Conservation (phyloP, 805 yeast species). For the Saturnispora kantuleensis region DNA sequence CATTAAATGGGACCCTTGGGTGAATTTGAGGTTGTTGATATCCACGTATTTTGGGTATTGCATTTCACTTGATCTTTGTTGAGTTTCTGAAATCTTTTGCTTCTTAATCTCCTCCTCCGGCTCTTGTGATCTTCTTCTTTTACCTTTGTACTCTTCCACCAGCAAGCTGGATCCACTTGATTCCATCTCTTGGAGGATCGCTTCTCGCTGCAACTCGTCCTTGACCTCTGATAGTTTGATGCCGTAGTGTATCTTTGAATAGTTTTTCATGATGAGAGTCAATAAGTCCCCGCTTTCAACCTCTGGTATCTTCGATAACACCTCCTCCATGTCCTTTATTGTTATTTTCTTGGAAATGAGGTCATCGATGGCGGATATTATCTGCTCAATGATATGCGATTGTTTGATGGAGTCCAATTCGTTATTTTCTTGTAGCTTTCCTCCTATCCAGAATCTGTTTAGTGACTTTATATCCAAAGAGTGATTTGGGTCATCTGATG, state of each 20-base stretch:
- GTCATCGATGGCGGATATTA: slow-evolving; percentile 33
- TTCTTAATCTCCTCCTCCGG: slow-evolving; percentile 8
- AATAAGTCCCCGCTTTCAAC: slow-evolving; percentile 42
- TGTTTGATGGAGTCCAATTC: slow-evolving; percentile 31
- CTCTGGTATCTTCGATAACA: slow-evolving; percentile 43
- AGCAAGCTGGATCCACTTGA: slow-evolving; percentile 32
- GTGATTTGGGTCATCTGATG: slow-evolving; percentile 10
- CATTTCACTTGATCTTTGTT: background rate
- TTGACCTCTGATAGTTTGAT: slow-evolving; percentile 16
- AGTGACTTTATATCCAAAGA: slow-evolving; percentile 15
- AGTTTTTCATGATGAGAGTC: slow-evolving; percentile 38
- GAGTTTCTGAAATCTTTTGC: slow-evolving; percentile 4
- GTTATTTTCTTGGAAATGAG: slow-evolving; percentile 21
- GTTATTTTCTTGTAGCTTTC: slow-evolving; percentile 32
- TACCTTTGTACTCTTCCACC: slow-evolving; percentile 32
- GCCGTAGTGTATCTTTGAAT: slow-evolving; percentile 22
- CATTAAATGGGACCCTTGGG: slow-evolving; percentile 63
- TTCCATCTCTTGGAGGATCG: slow-evolving; percentile 36
- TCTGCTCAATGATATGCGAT: slow-evolving; percentile 29
- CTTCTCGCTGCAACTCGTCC: slow-evolving; percentile 26
- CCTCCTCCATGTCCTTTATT: slow-evolving; percentile 40
- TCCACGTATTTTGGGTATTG: slow-evolving; percentile 49
- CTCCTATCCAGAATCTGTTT: slow-evolving; percentile 42
- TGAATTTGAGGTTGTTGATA: slow-evolving; percentile 52
- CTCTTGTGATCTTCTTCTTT: slow-evolving; percentile 3